phyloP scores from a whole-genome alignment of 2,329 filamentous ascomycete species.

The Teratosphaeria pseudoeucalypti region DNA sequence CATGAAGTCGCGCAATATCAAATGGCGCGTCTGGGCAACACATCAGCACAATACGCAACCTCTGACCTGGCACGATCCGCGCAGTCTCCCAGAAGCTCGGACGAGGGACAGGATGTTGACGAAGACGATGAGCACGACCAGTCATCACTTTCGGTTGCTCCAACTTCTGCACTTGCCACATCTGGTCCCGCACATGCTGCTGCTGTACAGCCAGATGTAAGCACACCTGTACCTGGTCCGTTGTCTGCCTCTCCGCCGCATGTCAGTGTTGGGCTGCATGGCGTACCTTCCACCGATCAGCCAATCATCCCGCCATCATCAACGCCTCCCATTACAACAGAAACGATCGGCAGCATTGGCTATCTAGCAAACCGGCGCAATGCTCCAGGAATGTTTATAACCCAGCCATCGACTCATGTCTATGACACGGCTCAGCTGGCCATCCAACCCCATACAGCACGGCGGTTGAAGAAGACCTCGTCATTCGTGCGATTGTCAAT shows the following conservation, averaged over 20 bases:
- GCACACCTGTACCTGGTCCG: background rate
- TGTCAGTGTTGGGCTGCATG: background rate
- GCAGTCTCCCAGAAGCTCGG: background rate
- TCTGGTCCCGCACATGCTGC: background rate
- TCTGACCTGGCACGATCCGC: background rate
- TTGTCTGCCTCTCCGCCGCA: background rate
- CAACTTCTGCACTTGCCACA: background rate
- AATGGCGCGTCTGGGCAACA: constrained; percentile 11
- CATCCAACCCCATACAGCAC: background rate
- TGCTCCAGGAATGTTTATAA: constrained; percentile 26
- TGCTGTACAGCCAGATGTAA: background rate
- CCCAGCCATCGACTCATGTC: background rate
- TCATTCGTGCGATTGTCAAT: constrained; percentile 66
- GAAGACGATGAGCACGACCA: background rate
- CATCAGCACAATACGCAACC: background rate
- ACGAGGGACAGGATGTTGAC: background rate
- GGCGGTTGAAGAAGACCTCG: constrained; percentile 19
- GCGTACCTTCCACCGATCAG: background rate
- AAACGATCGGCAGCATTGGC: background rate
- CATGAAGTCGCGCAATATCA: constrained; percentile 54
- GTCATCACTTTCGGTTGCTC: background rate
- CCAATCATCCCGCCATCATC: background rate
- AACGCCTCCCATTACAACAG: background rate
- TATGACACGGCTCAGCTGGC: background rate
- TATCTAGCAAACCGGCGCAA: constrained; percentile 38